Evolutionary conservation across 192 early-diverging fungal genomes (phyloP).

Genomic region (Chytriomyces confervae): DNA sequence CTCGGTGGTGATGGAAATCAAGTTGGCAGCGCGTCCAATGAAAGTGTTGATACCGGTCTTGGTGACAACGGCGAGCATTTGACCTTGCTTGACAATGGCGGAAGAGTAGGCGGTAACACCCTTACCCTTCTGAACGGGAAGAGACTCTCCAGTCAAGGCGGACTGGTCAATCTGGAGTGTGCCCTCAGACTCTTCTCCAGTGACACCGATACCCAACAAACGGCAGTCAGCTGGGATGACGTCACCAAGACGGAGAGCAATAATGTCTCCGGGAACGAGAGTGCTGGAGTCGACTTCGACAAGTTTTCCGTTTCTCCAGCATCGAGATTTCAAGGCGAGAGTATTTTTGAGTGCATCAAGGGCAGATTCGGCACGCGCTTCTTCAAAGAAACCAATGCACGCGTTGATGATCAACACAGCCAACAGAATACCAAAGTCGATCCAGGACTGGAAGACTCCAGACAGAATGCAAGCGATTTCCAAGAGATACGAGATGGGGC

Average conservation of each 20-base stretch:
- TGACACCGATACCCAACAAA: conserved; percentile 66
- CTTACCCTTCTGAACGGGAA: conserved; percentile 86
- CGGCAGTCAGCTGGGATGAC: conserved; percentile 92
- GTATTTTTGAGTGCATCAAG: conserved; percentile 95
- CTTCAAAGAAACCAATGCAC: conserved; percentile 90
- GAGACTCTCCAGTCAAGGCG: conserved; percentile 91
- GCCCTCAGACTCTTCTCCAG: conserved; percentile 72
- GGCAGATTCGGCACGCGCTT: conserved; percentile 90
- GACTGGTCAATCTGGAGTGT: conserved; percentile 89
- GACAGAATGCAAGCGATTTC: conserved; percentile 87
- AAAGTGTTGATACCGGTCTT: conserved; percentile 93
- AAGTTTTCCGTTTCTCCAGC: conserved; percentile 83
- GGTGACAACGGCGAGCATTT: conserved; percentile 90
- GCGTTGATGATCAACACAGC: conserved; percentile 87
- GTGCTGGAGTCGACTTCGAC: conserved; percentile 76
- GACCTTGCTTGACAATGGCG: conserved; percentile 93
- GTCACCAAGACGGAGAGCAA: conserved; percentile 91
- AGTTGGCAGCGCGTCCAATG: conserved; percentile 91
- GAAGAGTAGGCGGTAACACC: conserved; percentile 88
- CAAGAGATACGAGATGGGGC: conserved; percentile 87
- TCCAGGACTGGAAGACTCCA: conserved; percentile 80
- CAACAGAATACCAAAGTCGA: conserved; percentile 86
- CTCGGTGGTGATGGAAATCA: conserved; percentile 89
- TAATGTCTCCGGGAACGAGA: conserved; percentile 92
- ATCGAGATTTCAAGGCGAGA: conserved; percentile 83